These are phyloP conservation scores for Trypethelium eluteriae DNA, from an alignment of 495 filamentous ascomycete genomes.

Conservation along the genomic window DNA sequence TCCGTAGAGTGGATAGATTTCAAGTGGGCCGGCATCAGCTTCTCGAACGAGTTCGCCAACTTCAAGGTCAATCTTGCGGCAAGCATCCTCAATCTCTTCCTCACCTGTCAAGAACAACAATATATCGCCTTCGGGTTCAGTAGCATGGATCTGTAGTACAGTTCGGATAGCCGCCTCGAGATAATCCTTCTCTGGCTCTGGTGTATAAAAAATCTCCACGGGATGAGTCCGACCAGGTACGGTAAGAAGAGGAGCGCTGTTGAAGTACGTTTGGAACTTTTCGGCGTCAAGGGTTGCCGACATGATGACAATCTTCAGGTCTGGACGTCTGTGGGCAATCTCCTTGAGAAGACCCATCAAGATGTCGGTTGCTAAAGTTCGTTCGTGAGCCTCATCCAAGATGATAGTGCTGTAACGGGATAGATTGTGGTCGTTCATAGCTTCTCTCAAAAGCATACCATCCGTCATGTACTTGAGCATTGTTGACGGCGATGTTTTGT, in stretches of 20 bases:
- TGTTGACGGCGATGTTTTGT: conserved; percentile 83
- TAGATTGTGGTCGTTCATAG: conserved; percentile 93
- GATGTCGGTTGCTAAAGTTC: conserved; percentile 90
- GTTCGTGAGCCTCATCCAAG: conserved; percentile 95
- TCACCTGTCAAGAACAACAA: conserved; percentile 95
- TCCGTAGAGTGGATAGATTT: conserved; percentile 89
- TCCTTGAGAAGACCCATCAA: conserved; percentile 92
- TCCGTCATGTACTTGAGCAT: conserved; percentile 99
- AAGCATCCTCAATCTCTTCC: conserved; percentile 97
- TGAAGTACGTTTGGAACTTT: conserved; percentile 98
- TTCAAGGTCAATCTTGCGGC: conserved; percentile 82
- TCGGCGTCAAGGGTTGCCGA: conserved; percentile 93
- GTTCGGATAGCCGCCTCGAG: conserved; percentile 91
- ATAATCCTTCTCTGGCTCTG: conserved; percentile 92
- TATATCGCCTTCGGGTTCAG: conserved; percentile 88
- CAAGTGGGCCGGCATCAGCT: conserved; percentile 80
- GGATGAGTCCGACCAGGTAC: conserved; percentile 94
- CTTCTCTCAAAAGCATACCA: conserved; percentile 95
- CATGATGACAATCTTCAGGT: conserved; percentile 97
- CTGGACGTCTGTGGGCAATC: conserved; percentile 65
- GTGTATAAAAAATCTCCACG: conserved; percentile 97
- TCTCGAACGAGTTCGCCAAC: conserved; percentile 85
- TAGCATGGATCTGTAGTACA: conserved; percentile 90
- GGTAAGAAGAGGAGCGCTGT: conserved; percentile 81
- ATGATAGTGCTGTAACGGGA: conserved; percentile 95